Evolutionary conservation across 148 eudicot genomes (phyloP).

Genomic region (Chenopodium album): DNA sequence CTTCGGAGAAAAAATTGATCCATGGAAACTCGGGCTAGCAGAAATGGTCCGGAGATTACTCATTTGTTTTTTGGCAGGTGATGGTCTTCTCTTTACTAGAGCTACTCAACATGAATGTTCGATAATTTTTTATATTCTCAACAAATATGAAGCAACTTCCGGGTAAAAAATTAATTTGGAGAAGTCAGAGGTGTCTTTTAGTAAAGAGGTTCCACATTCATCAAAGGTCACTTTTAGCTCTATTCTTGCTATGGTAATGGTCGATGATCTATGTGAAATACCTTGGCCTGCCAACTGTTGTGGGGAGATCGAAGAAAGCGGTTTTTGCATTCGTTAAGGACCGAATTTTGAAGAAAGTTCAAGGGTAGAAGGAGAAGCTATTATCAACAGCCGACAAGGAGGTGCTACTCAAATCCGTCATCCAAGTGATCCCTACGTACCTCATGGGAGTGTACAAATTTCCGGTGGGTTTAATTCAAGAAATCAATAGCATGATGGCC

Average conservation of each 20-base stretch:
- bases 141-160: no score
- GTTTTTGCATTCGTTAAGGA: background rate
- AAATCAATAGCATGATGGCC: no score
- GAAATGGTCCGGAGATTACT: no score
- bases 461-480: no score
- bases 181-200: background rate
- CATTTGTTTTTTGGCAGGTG: no score
- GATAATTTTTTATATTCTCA: no score
- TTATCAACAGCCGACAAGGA: background rate
- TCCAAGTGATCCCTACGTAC: no score
- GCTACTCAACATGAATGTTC: no score
- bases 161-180: no score
- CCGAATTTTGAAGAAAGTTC: background rate
- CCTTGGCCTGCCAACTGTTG: background rate
- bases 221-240: background rate
- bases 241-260: background rate
- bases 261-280: slow-evolving; percentile 1
- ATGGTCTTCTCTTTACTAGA: no score
- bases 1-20: no score
- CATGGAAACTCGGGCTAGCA: background rate
- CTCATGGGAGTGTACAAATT: background rate
- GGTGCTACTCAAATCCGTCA: background rate
- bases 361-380: background rate
- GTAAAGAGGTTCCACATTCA: background rate
- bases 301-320: background rate